Percentiles rank a stretch among this genome's conserved stretches.
Evolutionary conservation across 768 basidiomycete genomes (phyloP).

Genomic region (Boletus rubescentipes): DNA sequence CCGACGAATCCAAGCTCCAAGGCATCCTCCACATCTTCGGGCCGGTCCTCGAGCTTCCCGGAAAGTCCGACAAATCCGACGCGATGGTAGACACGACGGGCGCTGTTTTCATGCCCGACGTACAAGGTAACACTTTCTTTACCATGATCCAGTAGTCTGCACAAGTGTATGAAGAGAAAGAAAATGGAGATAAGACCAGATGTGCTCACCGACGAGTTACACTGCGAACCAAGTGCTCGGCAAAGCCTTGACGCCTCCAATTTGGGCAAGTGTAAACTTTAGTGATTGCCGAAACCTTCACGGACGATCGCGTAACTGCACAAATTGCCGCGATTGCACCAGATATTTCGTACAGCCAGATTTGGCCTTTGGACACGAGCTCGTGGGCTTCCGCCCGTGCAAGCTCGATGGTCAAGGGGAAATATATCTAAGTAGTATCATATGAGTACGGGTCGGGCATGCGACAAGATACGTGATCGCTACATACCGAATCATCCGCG

Average conservation of each 20-base stretch:
- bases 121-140: slow-evolving; percentile 54
- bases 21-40: slow-evolving; percentile 45
- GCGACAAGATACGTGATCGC: background rate
- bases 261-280: slow-evolving; percentile 54
- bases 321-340: slow-evolving; percentile 48
- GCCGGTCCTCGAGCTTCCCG: slow-evolving; percentile 31
- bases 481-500: slow-evolving; percentile 49
- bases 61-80: slow-evolving; percentile 52
- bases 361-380: slow-evolving; percentile 46
- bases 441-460: slow-evolving; percentile 2
- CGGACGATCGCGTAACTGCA: slow-evolving; percentile 54
- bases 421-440: slow-evolving; percentile 39
- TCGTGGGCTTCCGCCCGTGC: slow-evolving; percentile 46
- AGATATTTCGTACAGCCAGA: slow-evolving; percentile 51
- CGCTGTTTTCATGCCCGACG: slow-evolving; percentile 51
- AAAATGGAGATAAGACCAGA: background rate
- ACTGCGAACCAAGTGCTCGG: slow-evolving; percentile 49
- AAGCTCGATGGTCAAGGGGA: slow-evolving; percentile 39
- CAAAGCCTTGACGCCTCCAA: slow-evolving; percentile 48
- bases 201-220: slow-evolving; percentile 43
- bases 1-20: slow-evolving; percentile 55
- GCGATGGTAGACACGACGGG: slow-evolving; percentile 51
- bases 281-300: slow-evolving; percentile 51
- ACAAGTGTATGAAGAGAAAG: background rate
- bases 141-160: slow-evolving; percentile 40